Conservation (phyloP, 345 rosid genomes). For the Carallia brachiata region DNA sequence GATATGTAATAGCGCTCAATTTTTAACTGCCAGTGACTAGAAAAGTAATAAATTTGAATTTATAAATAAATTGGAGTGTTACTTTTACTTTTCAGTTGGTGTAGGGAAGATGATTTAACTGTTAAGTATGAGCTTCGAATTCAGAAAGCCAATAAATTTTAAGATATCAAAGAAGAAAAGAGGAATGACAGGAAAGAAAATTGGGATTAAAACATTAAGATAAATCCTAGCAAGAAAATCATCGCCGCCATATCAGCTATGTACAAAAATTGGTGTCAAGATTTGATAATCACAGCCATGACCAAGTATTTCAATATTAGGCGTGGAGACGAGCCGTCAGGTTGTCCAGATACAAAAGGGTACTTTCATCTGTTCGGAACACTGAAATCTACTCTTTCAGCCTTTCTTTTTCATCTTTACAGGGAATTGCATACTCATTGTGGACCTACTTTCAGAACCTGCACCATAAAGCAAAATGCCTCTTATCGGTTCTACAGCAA, state of each 20-base stretch:
- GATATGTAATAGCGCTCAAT: too few relatives aligned
- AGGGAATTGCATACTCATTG: slow-evolving; percentile 8
- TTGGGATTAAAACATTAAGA: too few relatives aligned
- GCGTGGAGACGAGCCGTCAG: not conserved
- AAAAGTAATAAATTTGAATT: too few relatives aligned
- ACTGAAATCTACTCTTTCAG: not conserved
- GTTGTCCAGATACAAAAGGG: not conserved
- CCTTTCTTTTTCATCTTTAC: not conserved
- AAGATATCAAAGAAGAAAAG: too few relatives aligned
- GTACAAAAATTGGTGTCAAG: not conserved
- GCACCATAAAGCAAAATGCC: slow-evolving; percentile 5
- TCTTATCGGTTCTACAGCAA: not conserved
- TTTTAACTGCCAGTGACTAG: too few relatives aligned
- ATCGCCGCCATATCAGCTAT: not conserved
- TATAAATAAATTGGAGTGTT: too few relatives aligned
- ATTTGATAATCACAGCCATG: not conserved
- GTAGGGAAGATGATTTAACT: too few relatives aligned
- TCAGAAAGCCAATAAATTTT: too few relatives aligned
- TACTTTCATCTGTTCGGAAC: not conserved
- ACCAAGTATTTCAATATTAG: not conserved
- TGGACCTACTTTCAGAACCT: slow-evolving; percentile 28
- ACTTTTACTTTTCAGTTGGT: too few relatives aligned
- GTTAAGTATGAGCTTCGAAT: too few relatives aligned
- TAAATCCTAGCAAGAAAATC: too few relatives aligned
- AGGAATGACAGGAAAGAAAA: too few relatives aligned